Evolutionary conservation across 2,329 filamentous ascomycete species (phyloP), one percentile per base, ranked within the genome.

Genomic region (Cordyceps pruinosa): DNA sequence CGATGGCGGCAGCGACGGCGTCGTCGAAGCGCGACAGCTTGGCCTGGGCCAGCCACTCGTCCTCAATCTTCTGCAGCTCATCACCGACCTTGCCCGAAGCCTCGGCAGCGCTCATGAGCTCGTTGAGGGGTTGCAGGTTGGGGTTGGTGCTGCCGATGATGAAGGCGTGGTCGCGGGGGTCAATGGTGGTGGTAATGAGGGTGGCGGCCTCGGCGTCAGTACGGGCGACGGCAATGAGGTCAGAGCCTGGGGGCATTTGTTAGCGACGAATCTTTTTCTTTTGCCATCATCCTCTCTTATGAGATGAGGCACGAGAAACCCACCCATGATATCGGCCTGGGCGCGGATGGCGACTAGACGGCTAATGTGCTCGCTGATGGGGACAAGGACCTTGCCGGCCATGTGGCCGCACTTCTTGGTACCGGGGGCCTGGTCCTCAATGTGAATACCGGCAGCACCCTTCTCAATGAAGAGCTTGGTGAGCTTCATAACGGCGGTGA

Each of bases 341-440:
- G 94, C 93, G 60, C 94, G 88, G 72, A 99, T 97, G 65, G 94
- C 92, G 51, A 99, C 91, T 56, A 99, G 81, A 56, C 94, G 88
- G 79, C 97, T 97, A 77, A 97, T 97, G 78, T 99, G 94, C 78
- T 99, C 94, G 74, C 85, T 89, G 70, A 97, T 95, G 51, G 94
- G 94, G 53, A 99, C 94, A 60, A 99, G 80, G 44, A 97, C 94
- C 78, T 97, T 97, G 69, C 94, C 94, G 63, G 94, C 94, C 94
- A 97, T 97, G 77, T 97, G 94, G 62, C 94, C 94, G 73, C 94
- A 99, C 83, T 99, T 99, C 84, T 99, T 99, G 50, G 94, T 97
- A 56, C 94, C 94, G 3, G 94, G 93, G 4, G 94, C 93, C 75
- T 97, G 94, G 72, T 99, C 94, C 76, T 99, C 94, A 65, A 99